A percentile compares a stretch with the other conserved stretches of the same genome.
phyloP scores from a whole-genome alignment of 805 yeast species.

The Suhomyces pyralidae region DNA sequence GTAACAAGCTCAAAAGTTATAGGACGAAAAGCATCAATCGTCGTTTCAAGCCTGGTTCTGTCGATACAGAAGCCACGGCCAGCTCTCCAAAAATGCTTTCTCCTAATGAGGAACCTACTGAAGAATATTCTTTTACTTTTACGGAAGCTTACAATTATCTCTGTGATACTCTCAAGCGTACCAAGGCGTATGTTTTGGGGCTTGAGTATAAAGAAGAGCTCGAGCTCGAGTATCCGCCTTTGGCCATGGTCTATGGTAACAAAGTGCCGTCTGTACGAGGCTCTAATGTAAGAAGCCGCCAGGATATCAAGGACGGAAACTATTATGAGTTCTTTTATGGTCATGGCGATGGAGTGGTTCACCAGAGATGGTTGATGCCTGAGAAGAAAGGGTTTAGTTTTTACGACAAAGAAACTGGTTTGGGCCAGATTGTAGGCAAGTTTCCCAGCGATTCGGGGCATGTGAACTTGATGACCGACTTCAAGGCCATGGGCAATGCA shows the following conservation, averaged over 20 bases:
- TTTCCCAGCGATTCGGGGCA: constrained; percentile 69
- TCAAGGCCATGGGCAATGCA: constrained; percentile 69
- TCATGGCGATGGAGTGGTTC: constrained; percentile 92
- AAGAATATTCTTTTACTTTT: constrained; percentile 31
- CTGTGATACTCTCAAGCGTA: constrained; percentile 53
- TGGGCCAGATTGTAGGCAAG: constrained; percentile 61
- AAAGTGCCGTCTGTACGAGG: constrained; percentile 84
- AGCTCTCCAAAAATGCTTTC: background rate
- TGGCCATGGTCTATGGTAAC: constrained; percentile 79
- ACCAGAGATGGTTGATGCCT: constrained; percentile 80
- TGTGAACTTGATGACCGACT: constrained; percentile 73
- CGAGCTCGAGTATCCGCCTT: constrained; percentile 64
- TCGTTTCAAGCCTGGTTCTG: background rate
- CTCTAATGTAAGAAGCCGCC: constrained; percentile 57
- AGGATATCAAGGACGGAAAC: constrained; percentile 67
- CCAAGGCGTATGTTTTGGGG: constrained; percentile 56
- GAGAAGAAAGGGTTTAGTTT: constrained; percentile 58
- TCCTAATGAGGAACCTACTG: background rate
- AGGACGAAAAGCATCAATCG: constrained; percentile 9
- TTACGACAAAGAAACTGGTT: constrained; percentile 27
- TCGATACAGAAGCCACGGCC: background rate
- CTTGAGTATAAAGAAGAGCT: constrained; percentile 52
- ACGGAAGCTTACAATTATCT: constrained; percentile 67
- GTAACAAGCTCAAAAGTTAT: constrained; percentile 26
- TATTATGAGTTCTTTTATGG: constrained; percentile 80